Base-by-base conservation (phyloP, 2,329 filamentous ascomycete genomes). In the Trichoderma oligosporum region DNA sequence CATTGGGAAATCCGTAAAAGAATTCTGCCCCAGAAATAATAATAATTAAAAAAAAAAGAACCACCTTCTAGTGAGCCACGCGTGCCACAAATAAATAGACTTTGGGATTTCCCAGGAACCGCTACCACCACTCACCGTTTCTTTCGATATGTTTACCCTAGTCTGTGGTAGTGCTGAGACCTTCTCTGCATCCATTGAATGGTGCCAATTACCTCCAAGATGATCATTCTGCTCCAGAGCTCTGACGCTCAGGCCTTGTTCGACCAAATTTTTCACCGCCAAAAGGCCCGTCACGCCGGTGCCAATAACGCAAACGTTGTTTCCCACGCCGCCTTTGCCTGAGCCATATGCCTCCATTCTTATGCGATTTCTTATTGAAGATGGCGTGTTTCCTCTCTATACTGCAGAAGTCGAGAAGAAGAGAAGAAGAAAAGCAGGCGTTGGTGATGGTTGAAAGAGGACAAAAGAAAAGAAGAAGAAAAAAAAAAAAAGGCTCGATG, bases 181-280 rank as follows among this genome's bases (percentile, higher is more conserved):
- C 58, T 71, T 68, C 48, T 70, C 58, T 5, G 47, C 16, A 31
- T 73, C 65, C 11, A 66, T 62, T 14, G 69, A 74, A 47, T 70
- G 72, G 41, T 71, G 67, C 76, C 75, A 78, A 5, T 74, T 66
- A 4, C 76, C 76, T 8, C 76, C 76, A 33, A 76, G 62, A 45
- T 68, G 68, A 22, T 70, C 62, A 41, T 74, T 69, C 38, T 70
- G 66, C 56, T 78, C 76, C 42, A 78, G 75, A 0, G 70, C 73
- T 7, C 68, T 70, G 8, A 70, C 74, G 7, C 73, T 61, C 47
- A 76, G 74, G 4, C 75, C 75, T 61, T 76, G 74, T 57, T 78
- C 74, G 7, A 68, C 63, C 24, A 78, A 65, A 51, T 73, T 73
- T 61, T 78, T 78, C 53, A 74, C 62, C 11, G 74, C 67, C 14